Percentiles rank a stretch among this genome's conserved stretches.
Conservation (phyloP, 2,329 filamentous ascomycete genomes). For the Fusarium musae region DNA sequence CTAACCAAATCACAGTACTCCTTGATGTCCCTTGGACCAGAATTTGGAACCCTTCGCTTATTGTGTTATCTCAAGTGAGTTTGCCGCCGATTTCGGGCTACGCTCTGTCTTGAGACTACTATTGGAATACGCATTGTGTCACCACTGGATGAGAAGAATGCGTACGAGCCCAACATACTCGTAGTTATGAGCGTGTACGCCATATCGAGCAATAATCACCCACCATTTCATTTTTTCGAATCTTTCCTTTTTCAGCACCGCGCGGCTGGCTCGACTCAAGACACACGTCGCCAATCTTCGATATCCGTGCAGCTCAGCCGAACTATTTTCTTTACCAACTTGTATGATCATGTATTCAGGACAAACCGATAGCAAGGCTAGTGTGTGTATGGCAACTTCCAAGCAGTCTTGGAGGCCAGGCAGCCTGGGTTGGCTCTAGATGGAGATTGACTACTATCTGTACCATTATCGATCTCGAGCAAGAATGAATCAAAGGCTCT, state of each 20-base stretch:
- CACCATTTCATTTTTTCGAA: constrained; percentile 16
- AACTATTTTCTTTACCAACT: not conserved
- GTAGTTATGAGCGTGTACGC: not conserved
- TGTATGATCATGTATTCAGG: not conserved
- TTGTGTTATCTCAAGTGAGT: not conserved
- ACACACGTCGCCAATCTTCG: not conserved
- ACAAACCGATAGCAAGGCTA: not conserved
- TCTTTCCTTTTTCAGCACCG: constrained; percentile 7
- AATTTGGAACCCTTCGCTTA: constrained; percentile 2
- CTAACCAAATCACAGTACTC: constrained; percentile 14
- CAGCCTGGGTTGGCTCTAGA: constrained; percentile 5
- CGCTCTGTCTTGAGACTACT: constrained; percentile 1
- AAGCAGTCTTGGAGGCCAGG: constrained; percentile 9
- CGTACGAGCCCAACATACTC: constrained; percentile 1
- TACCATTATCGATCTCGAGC: not conserved
- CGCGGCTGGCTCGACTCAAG: not conserved
- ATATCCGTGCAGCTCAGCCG: not conserved
- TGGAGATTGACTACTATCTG: not conserved
- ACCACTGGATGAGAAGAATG: constrained; percentile 21
- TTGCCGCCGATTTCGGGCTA: constrained; percentile 7
- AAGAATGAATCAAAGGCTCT: not conserved
- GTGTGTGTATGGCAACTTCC: not conserved
- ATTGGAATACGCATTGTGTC: constrained; percentile 24
- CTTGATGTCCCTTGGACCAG: not conserved
- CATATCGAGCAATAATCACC: not conserved